A percentile compares a stretch with the other conserved stretches of the same genome.
Conservation (phyloP, 2,329 filamentous ascomycete species). For the Diaporthe sp. region DNA sequence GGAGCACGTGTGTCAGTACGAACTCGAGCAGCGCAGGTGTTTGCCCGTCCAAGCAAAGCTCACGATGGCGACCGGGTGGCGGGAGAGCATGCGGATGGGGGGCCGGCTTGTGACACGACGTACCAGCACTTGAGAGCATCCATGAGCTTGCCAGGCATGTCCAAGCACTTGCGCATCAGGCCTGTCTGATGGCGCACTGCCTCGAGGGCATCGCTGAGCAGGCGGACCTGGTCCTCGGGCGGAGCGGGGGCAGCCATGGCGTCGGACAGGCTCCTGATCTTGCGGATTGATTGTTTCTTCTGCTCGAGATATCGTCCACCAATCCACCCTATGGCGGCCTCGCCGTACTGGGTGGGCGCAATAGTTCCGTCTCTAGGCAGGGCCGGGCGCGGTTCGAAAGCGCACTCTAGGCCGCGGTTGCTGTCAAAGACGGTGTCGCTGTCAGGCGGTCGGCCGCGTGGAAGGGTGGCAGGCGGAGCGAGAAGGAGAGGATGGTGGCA, state of each 20-base stretch:
- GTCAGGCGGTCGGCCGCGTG: background rate
- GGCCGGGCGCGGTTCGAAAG: slow-evolving; percentile 13
- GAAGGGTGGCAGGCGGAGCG: background rate
- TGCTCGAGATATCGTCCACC: slow-evolving; percentile 34
- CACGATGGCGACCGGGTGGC: slow-evolving; percentile 30
- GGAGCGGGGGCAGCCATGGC: slow-evolving; percentile 66
- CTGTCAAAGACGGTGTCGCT: no score
- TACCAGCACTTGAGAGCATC: slow-evolving; percentile 99
- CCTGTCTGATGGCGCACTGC: slow-evolving; percentile 97
- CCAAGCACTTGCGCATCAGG: slow-evolving; percentile 97
- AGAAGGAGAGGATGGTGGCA: background rate
- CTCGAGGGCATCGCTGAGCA: slow-evolving; percentile 96
- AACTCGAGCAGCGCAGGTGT: background rate
- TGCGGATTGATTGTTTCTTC: slow-evolving; percentile 31
- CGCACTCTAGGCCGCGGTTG: background rate
- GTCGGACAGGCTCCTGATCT: slow-evolving; percentile 24
- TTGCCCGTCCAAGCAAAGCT: background rate
- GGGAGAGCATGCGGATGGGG: slow-evolving; percentile 6
- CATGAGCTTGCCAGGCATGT: slow-evolving; percentile 98
- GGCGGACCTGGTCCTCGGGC: slow-evolving; percentile 85
- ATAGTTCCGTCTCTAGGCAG: slow-evolving; percentile 24
- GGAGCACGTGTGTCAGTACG: background rate
- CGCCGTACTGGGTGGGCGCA: slow-evolving; percentile 34
- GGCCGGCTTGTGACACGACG: slow-evolving; percentile 49
- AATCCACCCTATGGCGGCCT: slow-evolving; percentile 35